Evolutionary conservation across 192 early-diverging fungal species (phyloP), one percentile per base, ranked within the genome.

Genomic region (Geranomyces michiganensis): DNA sequence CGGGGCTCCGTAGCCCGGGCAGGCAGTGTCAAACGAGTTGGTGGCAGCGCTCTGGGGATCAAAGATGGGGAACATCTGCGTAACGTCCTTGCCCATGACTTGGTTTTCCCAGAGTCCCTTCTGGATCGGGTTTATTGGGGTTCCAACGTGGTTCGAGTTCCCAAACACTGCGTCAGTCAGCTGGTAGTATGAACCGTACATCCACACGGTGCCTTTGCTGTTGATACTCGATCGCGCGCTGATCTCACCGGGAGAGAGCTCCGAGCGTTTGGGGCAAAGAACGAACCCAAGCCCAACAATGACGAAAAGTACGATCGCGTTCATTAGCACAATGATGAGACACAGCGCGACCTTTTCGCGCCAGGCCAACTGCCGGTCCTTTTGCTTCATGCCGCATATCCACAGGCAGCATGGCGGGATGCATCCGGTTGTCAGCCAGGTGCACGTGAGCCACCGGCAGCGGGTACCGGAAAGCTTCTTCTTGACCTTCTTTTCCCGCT

Each of bases 281-380:
- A 96, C 53, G 64, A 87, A 78, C 24, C 86, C 83, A 27, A 85
- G 60, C 19, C 81, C 86, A 22, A 87, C 65, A 63, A 88, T 92
- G 72, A 95, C 91, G 78, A 96, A 95, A 43, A 98, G 82, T 53
- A 95, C 88, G 73, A 90, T 76, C 17, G 71, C 81, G 21, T 92
- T 95, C 76, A 95, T 83, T 51, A 94, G 84, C 27, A 92, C 83
- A 59, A 99, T 95, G 56, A 98, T 74, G 68, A 96, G 64, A 73
- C 93, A 94, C 24, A 99, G 86, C 1, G 97, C 90, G 10, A 99
- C 82, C 77, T 99, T 98, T 74, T 99, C 97, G 61, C 97, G 87
- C 97, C 97, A 99, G 5, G 97, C 97, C 78, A 96, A 90, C 55
- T 90, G 92, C 64, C 94, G 87, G 76, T 96, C 94, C 24, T 79